A percentile compares a stretch with the other conserved stretches of the same genome.
Evolutionary conservation across 139 green algal species (phyloP).

Genomic region (Micractinium sp.): DNA sequence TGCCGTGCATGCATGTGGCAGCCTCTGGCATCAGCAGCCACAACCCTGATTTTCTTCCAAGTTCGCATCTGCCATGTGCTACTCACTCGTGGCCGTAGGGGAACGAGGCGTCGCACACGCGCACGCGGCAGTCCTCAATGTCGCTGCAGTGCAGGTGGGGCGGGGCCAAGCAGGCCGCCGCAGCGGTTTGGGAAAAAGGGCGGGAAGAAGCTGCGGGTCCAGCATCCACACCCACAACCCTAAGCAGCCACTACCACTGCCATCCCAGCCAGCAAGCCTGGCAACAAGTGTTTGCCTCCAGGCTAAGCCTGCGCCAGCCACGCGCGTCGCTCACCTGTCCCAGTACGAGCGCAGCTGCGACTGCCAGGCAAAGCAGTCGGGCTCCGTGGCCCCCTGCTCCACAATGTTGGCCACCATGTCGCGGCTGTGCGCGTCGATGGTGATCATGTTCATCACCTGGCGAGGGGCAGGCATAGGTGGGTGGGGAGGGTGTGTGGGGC

Average conservation of each 20-base stretch:
- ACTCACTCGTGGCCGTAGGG: conserved; percentile 82
- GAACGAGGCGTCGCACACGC: conserved; percentile 91
- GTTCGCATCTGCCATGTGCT: no score
- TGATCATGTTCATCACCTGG: conserved; percentile 71
- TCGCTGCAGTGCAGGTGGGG: background rate
- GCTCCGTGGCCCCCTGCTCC: conserved; percentile 78
- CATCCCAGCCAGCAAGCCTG: background rate
- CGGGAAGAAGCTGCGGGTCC: no score
- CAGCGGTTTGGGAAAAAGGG: no score
- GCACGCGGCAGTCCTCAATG: conserved; percentile 72
- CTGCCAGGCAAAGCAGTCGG: conserved; percentile 88
- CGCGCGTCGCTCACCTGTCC: conserved; percentile 71
- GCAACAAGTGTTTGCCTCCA: background rate
- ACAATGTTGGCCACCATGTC: conserved; percentile 86
- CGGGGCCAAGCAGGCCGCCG: background rate
- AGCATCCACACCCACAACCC: no score
- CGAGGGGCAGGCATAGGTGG: conserved; percentile 58
- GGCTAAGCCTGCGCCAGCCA: no score
- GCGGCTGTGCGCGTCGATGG: conserved; percentile 90
- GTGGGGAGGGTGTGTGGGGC: background rate
- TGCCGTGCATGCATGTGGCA: no score
- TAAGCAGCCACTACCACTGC: no score
- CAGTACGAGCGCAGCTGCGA: conserved; percentile 85
- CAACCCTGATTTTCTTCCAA: no score
- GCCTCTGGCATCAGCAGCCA: no score